Evolutionary conservation across 2,329 filamentous ascomycete genomes (phyloP), one percentile per base, ranked within the genome.

Genomic region (Pseudocercospora eumusae): DNA sequence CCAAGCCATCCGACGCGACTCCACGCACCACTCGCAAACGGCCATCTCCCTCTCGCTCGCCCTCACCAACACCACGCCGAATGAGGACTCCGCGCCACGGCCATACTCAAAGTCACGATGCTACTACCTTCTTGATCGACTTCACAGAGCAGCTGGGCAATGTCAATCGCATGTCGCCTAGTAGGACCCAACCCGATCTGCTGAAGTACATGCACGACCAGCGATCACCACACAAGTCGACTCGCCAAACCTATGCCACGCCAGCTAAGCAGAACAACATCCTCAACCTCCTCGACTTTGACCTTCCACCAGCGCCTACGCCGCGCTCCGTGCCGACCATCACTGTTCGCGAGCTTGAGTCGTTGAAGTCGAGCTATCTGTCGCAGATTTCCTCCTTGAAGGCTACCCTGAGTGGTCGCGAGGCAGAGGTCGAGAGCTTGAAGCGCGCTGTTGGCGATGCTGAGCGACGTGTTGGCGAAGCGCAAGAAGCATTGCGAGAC

Each of bases 341-440:
- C 68, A 96, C 93, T 1, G 91, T 95, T 1, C 87, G 95, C 33
- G 95, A 99, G 78, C 82, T 98, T 2, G 95, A 99, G 74, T 91
- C 90, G 13, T 82, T 98, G 63, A 98, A 98, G 75, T 97, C 93
- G 0, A 85, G 85, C 23, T 96, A 96, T 70, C 83, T 96, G 56
- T 96, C 93, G 0, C 91, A 98, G 74, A 96, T 99, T 63, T 96
- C 92, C 65, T 92, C 90, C n/a, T 84, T 99, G 18, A 95, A 91
- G 73, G 95, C 95, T 2, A 93, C 91, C 9, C 82, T 99, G 9
- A 93, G 88, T 70, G 95, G 95, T 54, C 96, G 95, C 72, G 93
- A 98, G 74, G 93, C 93, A 5, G 93, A 98, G 75, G 91, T 95
- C 36, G 83, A 88, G 56, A 93, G 90, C 33, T 83, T 98, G 62